Conservation (phyloP, 177 flowering plant species). For the Vitis hybrid region DNA sequence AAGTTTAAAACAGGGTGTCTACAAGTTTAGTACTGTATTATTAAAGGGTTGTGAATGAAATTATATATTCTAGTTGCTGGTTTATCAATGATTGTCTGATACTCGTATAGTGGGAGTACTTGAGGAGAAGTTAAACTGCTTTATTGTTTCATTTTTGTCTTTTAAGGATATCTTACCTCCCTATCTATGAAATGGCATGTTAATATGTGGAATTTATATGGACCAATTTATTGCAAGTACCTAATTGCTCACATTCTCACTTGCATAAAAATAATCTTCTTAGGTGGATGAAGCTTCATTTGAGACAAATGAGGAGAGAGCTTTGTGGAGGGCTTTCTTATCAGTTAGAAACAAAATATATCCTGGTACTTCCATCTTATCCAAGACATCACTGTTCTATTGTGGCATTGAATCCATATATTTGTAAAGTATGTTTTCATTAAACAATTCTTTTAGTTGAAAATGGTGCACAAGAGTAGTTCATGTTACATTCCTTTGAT, state of each 20-base stretch:
- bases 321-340: constrained; percentile 69
- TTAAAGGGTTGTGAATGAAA: too few species aligned
- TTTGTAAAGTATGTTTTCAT: neutral
- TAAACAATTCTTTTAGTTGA: neutral
- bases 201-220: neutral
- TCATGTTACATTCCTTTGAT: neutral
- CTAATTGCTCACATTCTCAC: neutral
- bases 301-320: constrained; percentile 77
- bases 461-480: neutral
- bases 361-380: constrained; percentile 50
- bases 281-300: constrained; percentile 78
- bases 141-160: too few species aligned
- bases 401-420: neutral
- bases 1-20: too few species aligned
- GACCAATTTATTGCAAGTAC: neutral
- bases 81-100: too few species aligned
- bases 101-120: too few species aligned
- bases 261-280: constrained; percentile 3
- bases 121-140: too few species aligned
- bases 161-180: too few species aligned
- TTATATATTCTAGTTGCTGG: too few species aligned
- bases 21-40: too few species aligned
- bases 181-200: too few species aligned
- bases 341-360: constrained; percentile 54
- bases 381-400: neutral